Evolutionary conservation across 1,139 yeast genomes (phyloP).

Genomic region (Zygosaccharomyces pseudobailii): DNA sequence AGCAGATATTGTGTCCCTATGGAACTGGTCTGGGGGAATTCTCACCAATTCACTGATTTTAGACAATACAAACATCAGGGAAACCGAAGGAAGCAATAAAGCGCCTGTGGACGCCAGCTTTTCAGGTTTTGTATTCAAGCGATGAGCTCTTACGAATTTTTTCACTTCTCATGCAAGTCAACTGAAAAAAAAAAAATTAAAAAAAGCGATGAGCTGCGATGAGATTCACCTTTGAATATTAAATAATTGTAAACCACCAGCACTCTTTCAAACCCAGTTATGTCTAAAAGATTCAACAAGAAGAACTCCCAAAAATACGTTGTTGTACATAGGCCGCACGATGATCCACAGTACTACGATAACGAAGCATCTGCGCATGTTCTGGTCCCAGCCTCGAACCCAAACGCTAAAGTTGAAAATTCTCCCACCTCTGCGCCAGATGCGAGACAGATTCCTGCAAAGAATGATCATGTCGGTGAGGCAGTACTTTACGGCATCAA

Average conservation of each 20-base stretch:
- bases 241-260: background rate
- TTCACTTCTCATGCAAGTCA: background rate
- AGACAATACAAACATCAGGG: constrained; percentile 74
- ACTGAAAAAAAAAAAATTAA: background rate
- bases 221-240: constrained; percentile 4
- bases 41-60: constrained; percentile 78
- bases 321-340: constrained; percentile 86
- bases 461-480: constrained; percentile 48
- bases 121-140: background rate
- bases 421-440: constrained; percentile 7
- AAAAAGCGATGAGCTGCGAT: constrained; percentile 16
- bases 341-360: constrained; percentile 77
- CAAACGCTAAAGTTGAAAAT: constrained; percentile 34
- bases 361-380: constrained; percentile 82
- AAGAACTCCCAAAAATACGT: constrained; percentile 75
- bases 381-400: constrained; percentile 58
- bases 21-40: constrained; percentile 81
- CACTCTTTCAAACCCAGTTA: background rate
- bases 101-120: background rate
- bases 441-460: constrained; percentile 23
- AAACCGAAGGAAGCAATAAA: background rate
- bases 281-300: constrained; percentile 51
- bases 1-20: constrained; percentile 56
- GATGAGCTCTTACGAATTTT: background rate
- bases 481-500: constrained; percentile 88